Conservation (phyloP, 257 asterid species). For the Phtheirospermum japonicum region DNA sequence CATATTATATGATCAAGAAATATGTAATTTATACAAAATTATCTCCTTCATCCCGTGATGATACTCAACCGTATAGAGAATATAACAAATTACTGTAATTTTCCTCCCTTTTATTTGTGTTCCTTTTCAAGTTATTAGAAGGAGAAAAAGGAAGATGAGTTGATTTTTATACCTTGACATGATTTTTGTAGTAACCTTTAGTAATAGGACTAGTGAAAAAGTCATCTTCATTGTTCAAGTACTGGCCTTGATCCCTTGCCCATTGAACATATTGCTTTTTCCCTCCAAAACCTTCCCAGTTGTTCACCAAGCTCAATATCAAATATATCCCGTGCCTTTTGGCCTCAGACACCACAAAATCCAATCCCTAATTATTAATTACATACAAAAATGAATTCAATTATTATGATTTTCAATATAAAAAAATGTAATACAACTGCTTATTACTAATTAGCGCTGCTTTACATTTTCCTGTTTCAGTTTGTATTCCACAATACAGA, state of each 20-base stretch:
- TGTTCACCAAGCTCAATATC: conserved; percentile 6
- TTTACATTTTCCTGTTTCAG: too few species aligned
- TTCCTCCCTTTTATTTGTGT: neutral
- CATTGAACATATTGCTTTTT: conserved; percentile 7
- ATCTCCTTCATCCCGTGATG: too few species aligned
- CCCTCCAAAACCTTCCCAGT: conserved; percentile 13
- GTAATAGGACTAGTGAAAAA: conserved; percentile 15
- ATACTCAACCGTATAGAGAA: too few species aligned
- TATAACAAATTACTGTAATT: too few species aligned
- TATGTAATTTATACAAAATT: too few species aligned
- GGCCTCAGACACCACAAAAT: conserved; percentile 12
- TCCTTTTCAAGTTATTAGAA: neutral
- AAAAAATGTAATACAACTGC: too few species aligned
- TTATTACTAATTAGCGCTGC: too few species aligned
- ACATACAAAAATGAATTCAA: too few species aligned
- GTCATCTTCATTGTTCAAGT: conserved; percentile 10
- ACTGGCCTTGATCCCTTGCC: conserved; percentile 9
- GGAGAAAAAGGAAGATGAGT: neutral
- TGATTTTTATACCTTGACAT: neutral
- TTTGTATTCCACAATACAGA: too few species aligned
- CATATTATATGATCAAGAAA: too few species aligned
- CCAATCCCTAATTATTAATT: neutral
- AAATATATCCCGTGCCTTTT: neutral
- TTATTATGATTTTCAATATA: too few species aligned
- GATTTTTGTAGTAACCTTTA: conserved; percentile 17